Percentiles rank a stretch among this genome's conserved stretches.
Conservation (phyloP, 2,329 filamentous ascomycete genomes). For the Incumbomyces lentus region DNA sequence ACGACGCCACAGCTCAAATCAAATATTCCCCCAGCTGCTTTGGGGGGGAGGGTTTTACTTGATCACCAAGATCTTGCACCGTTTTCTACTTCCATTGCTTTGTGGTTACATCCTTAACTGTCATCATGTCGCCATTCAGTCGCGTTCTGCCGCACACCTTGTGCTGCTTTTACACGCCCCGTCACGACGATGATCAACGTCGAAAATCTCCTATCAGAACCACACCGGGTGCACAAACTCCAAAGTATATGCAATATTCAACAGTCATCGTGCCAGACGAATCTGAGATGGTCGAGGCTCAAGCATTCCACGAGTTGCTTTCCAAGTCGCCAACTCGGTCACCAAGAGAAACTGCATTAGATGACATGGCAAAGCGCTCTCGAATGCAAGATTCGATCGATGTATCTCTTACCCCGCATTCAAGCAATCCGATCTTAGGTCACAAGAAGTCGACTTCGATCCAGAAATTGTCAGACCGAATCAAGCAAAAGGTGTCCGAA, state of each 20-base stretch:
- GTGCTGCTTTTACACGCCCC: slow-evolving; percentile 1
- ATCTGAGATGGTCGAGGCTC: neutral
- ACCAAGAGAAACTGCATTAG: neutral
- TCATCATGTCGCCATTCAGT: slow-evolving; percentile 1
- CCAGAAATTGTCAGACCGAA: slow-evolving; percentile 14
- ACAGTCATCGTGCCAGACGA: neutral
- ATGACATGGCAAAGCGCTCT: neutral
- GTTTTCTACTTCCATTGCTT: neutral
- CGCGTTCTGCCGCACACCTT: neutral
- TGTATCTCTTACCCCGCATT: neutral
- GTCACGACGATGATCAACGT: neutral
- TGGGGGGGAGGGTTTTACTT: neutral
- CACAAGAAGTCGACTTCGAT: slow-evolving; percentile 2
- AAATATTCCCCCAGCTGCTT: neutral
- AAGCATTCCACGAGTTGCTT: neutral
- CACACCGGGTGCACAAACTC: neutral
- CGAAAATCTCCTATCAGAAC: neutral
- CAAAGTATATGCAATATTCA: neutral
- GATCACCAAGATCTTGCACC: neutral
- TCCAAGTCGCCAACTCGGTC: neutral
- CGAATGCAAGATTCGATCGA: neutral
- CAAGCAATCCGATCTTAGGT: neutral
- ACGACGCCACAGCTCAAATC: too few species aligned
- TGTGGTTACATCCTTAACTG: neutral
- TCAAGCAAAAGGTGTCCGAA: slow-evolving; percentile 20